A percentile compares a stretch with the other conserved stretches of the same genome.
Evolutionary conservation across 75 land plant genomes (phyloP).

Genomic region (Azolla pinnata): DNA sequence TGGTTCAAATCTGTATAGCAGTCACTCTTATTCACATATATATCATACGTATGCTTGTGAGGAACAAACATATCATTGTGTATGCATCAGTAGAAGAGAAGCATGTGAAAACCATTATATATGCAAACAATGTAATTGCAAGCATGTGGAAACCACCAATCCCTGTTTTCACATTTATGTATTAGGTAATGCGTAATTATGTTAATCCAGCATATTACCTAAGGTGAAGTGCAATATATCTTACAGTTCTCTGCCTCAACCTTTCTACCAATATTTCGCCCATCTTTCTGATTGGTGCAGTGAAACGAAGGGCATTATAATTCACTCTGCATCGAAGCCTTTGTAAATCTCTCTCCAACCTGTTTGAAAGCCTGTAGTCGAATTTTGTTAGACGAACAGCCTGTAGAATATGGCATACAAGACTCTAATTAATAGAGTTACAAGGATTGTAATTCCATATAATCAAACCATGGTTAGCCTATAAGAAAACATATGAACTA

Average conservation of each 20-base stretch:
- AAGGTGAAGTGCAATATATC: slow-evolving; percentile 84
- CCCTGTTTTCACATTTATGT: no score
- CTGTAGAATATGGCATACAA: slow-evolving; percentile 34
- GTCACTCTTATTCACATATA: not conserved
- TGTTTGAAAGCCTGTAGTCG: slow-evolving; percentile 84
- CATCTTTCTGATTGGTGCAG: slow-evolving; percentile 46
- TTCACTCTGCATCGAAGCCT: slow-evolving; percentile 92
- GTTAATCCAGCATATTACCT: slow-evolving; percentile 62
- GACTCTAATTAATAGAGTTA: not conserved
- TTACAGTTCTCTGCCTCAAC: slow-evolving; percentile 64
- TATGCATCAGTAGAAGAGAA: no score
- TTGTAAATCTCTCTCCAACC: slow-evolving; percentile 69
- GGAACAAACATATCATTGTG: not conserved
- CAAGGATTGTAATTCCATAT: not conserved
- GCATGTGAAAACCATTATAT: no score
- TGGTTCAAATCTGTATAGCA: slow-evolving; percentile 68
- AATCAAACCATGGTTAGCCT: not conserved
- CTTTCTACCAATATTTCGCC: slow-evolving; percentile 61
- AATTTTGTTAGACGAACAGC: slow-evolving; percentile 89
- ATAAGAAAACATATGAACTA: not conserved
- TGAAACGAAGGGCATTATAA: slow-evolving; percentile 83
- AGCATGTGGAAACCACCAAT: not conserved
- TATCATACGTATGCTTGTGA: not conserved
- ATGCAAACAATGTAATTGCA: not conserved
- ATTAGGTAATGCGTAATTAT: no score